Base-by-base conservation (phyloP, 139 green algal genomes). In the Micromonas pusilla region DNA sequence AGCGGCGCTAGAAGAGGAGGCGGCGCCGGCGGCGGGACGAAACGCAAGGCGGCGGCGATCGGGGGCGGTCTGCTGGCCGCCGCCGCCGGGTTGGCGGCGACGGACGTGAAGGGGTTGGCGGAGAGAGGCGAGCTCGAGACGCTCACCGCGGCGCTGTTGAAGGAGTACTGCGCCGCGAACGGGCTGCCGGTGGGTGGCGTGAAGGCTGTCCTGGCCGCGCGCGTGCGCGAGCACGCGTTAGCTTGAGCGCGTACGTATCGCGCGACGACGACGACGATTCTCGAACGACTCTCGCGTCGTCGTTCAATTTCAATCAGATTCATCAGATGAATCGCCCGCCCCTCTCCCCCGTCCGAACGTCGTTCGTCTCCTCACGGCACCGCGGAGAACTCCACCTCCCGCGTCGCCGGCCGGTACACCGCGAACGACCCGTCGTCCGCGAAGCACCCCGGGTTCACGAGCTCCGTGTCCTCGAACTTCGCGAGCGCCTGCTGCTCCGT, bases 401-500 rank as follows among this genome's bases (percentile, higher is more conserved):
- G 70, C 2, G 65, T 79, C 21, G 66, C 71, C 0, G 89, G 86
- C 45, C 84, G 80, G 74, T 92, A 95, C 0, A 85, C 84, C 20
- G 81, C 83, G 84, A 95, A 96, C 3, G 83, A 84, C 1, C 62
- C 57, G 0, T 83, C 75, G 31, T 70, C 57, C 0, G 73, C 73
- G 34, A 96, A 84, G 23, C 85, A 91, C 1, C 91, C 90, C 80
- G 92, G 91, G 77, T 93, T 95, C 30, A 96, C 57, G 64, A 91
- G 91, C 33, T 28, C 81, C 78, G 86, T 92, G 21, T 83, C 87
- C 30, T 89, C 80, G 73, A 92, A 91, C 0, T 36, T 76, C 60
- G 82, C 80, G 20, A 57, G 31, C 16, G 79, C 87, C 82, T 23
- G 87, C 79, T 0, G 78, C 85, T 75, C 68, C 20, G 52, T 70